Evolutionary conservation across 2,329 filamentous ascomycete species (phyloP).

Genomic region (Thyridium curvatum): DNA sequence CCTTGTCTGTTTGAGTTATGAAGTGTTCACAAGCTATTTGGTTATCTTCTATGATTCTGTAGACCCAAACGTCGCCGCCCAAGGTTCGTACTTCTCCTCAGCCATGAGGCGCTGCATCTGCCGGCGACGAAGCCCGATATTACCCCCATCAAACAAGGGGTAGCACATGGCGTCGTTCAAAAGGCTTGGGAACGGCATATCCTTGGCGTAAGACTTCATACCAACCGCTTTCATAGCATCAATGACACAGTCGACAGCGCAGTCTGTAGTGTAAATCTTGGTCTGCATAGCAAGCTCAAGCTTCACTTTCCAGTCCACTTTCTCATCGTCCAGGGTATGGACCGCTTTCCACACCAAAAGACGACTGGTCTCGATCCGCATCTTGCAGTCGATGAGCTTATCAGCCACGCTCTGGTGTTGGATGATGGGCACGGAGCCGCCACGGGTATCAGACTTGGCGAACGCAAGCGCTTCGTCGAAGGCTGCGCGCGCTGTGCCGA

Average conservation of each 20-base stretch:
- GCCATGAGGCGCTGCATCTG: conserved; percentile 35
- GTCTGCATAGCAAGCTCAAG: conserved; percentile 39
- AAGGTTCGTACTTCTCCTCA: conserved; percentile 30
- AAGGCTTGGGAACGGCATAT: conserved; percentile 29
- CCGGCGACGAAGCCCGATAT: conserved; percentile 39
- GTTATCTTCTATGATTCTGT: too few species aligned
- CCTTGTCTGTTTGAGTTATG: too few species aligned
- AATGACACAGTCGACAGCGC: conserved; percentile 35
- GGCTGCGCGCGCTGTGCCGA: conserved; percentile 40
- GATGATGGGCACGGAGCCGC: conserved; percentile 34
- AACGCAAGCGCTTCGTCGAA: conserved; percentile 43
- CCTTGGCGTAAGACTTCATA: conserved; percentile 27
- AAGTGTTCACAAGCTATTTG: too few species aligned
- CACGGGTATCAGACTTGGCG: conserved; percentile 33
- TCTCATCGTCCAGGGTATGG: conserved; percentile 1
- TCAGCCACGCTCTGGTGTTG: conserved; percentile 35
- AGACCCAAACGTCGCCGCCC: too few species aligned
- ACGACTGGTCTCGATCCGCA: conserved; percentile 7
- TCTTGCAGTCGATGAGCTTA: conserved; percentile 8
- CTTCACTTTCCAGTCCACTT: conserved; percentile 25
- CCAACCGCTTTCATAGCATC: conserved; percentile 47
- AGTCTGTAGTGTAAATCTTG: conserved; percentile 44
- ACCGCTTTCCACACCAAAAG: conserved; percentile 19
- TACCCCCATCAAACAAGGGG: conserved; percentile 43
- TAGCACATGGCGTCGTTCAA: conserved; percentile 33